A percentile compares a stretch with the other conserved stretches of the same genome.
Conservation (phyloP, 169 alveolate genomes). For the Pseudocohnilembus persalinus region DNA sequence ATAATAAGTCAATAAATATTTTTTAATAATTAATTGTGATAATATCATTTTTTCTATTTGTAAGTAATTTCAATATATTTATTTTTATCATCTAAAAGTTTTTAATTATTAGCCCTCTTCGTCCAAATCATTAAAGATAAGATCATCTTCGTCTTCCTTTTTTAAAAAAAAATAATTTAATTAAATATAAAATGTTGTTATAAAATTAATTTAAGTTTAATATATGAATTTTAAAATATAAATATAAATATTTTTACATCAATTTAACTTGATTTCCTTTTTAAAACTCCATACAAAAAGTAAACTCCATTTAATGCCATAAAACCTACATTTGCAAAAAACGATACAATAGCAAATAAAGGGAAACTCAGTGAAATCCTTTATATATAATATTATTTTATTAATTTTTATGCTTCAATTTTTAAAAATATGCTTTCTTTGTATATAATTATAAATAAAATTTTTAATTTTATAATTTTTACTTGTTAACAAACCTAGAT, state of each 20-base stretch:
- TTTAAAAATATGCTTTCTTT: too few relatives aligned
- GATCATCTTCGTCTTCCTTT: neutral
- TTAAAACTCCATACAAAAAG: slow-evolving; percentile 22
- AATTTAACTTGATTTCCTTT: neutral
- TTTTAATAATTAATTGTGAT: too few relatives aligned
- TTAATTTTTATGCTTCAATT: neutral
- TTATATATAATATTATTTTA: neutral
- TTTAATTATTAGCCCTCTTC: neutral
- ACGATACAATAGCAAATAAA: slow-evolving; percentile 41
- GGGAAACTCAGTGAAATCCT: slow-evolving; percentile 49
- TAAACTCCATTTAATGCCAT: slow-evolving; percentile 9
- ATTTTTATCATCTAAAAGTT: neutral
- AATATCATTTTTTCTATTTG: too few relatives aligned
- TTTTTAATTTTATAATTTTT: neutral
- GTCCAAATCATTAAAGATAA: neutral
- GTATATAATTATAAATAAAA: neutral
- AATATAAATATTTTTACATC: slow-evolving; percentile 12
- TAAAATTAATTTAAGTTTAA: too few relatives aligned
- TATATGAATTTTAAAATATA: neutral
- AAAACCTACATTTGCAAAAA: slow-evolving; percentile 37
- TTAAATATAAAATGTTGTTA: too few relatives aligned
- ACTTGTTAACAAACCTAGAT: slow-evolving; percentile 44
- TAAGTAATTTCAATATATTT: too few relatives aligned
- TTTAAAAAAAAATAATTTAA: too few relatives aligned
- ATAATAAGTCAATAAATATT: too few relatives aligned